phyloP scores from a whole-genome alignment of 768 basidiomycete genomes.

The Russula abietina region DNA sequence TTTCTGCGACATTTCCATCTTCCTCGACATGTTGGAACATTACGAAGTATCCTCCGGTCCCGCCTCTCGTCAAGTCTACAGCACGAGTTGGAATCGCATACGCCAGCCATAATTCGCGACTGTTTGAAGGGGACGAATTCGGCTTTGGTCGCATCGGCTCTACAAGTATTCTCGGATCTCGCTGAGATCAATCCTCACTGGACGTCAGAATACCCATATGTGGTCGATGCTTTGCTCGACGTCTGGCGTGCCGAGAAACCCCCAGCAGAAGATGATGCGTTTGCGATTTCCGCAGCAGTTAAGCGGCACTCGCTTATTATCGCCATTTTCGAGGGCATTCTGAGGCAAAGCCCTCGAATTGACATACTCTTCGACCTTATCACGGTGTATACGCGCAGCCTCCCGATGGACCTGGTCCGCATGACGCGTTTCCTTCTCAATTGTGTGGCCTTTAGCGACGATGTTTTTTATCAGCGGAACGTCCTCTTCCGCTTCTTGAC shows the following conservation, averaged over 20 bases:
- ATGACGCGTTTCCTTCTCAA: slow-evolving; percentile 81
- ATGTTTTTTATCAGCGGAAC: slow-evolving; percentile 68
- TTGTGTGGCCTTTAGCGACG: slow-evolving; percentile 71
- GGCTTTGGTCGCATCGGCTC: slow-evolving; percentile 55
- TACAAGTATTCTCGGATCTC: slow-evolving; percentile 75
- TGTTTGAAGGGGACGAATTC: slow-evolving; percentile 48
- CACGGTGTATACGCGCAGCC: slow-evolving; percentile 68
- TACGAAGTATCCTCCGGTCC: slow-evolving; percentile 77
- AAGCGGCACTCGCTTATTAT: slow-evolving; percentile 63
- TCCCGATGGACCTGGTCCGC: slow-evolving; percentile 74
- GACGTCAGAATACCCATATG: slow-evolving; percentile 60
- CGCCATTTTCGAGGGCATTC: slow-evolving; percentile 67
- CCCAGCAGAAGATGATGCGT: slow-evolving; percentile 31
- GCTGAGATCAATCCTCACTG: slow-evolving; percentile 59
- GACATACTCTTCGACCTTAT: slow-evolving; percentile 87
- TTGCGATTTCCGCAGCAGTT: slow-evolving; percentile 44
- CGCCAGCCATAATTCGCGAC: slow-evolving; percentile 45
- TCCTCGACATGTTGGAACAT: slow-evolving; percentile 73
- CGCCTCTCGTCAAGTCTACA: slow-evolving; percentile 70
- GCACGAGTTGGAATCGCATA: slow-evolving; percentile 58
- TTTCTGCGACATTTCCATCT: slow-evolving; percentile 76
- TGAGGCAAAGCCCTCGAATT: slow-evolving; percentile 67
- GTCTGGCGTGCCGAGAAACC: slow-evolving; percentile 60
- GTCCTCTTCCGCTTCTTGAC: slow-evolving; percentile 78
- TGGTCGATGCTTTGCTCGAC: slow-evolving; percentile 63